Conservation (phyloP, 108 stramenopile genomes). For the Cyclotella cryptica region DNA sequence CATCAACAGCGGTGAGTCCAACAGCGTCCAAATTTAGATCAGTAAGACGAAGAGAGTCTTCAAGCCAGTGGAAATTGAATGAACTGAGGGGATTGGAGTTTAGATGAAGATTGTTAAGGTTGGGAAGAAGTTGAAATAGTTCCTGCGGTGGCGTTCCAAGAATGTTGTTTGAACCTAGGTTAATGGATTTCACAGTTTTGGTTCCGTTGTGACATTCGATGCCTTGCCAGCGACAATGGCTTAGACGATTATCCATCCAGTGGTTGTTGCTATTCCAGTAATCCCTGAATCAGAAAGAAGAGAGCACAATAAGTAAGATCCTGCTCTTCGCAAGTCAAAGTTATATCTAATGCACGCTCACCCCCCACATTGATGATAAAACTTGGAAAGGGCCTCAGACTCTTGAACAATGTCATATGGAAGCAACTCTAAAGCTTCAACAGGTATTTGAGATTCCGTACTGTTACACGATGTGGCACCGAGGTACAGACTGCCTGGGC, state of each 20-base stretch:
- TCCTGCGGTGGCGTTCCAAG: conserved; percentile 23
- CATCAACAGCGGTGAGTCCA: conserved; percentile 30
- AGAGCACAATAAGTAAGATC: neutral
- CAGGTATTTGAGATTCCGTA: conserved; percentile 7
- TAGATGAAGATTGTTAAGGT: conserved; percentile 26
- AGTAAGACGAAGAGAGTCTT: conserved; percentile 19
- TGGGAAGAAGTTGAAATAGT: conserved; percentile 38
- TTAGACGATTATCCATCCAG: conserved; percentile 25
- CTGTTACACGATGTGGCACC: conserved; percentile 26
- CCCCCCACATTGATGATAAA: conserved; percentile 27
- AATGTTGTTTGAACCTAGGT: conserved; percentile 41
- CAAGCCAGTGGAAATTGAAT: conserved; percentile 46
- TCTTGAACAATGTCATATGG: conserved; percentile 21
- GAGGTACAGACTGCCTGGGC: conserved; percentile 20
- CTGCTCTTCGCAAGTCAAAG: neutral
- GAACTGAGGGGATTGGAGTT: conserved; percentile 35
- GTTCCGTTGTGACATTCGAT: conserved; percentile 31
- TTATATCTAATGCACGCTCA: neutral
- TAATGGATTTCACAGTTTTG: conserved; percentile 28
- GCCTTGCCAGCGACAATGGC: conserved; percentile 34
- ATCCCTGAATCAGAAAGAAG: conserved; percentile 9
- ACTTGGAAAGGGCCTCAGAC: conserved; percentile 14
- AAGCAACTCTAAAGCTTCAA: conserved; percentile 15
- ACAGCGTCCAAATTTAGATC: conserved; percentile 42
- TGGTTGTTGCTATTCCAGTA: conserved; percentile 32